Conservation (phyloP, 2,329 filamentous ascomycete genomes). For the Juglanconis oblonga region DNA sequence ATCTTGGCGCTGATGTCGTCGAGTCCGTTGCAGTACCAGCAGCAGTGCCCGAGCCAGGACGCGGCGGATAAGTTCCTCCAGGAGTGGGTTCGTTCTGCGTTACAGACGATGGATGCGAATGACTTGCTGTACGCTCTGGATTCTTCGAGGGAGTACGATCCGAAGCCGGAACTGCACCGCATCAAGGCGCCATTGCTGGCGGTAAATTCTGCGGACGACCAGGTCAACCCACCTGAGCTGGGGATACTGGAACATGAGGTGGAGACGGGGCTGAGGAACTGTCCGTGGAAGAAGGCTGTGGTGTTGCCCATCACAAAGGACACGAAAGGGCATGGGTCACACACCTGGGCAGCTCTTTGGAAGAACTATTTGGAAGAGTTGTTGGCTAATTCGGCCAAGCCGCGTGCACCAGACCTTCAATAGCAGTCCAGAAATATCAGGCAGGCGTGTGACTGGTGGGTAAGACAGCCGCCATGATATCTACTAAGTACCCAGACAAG, state of each 20-base stretch:
- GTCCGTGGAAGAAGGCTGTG: constrained; percentile 17
- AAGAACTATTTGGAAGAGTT: constrained; percentile 9
- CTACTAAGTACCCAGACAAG: too few species aligned
- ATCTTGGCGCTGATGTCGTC: constrained; percentile 23
- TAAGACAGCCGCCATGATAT: too few species aligned
- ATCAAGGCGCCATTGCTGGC: constrained; percentile 24
- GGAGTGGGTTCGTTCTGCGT: constrained; percentile 3
- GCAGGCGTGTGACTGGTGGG: too few species aligned
- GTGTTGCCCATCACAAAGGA: constrained; percentile 19
- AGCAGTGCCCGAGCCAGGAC: constrained; percentile 19
- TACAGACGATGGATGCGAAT: constrained; percentile 20
- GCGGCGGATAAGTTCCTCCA: constrained; percentile 23
- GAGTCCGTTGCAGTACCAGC: constrained; percentile 22
- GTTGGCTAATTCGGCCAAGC: neutral
- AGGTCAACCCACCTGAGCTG: constrained; percentile 28
- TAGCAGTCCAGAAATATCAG: too few species aligned
- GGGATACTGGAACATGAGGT: constrained; percentile 20
- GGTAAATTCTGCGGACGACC: constrained; percentile 27
- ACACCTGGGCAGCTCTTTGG: constrained; percentile 21
- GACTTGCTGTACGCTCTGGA: constrained; percentile 22
- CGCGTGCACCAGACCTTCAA: too few species aligned
- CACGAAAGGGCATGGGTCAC: constrained; percentile 20
- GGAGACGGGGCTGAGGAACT: neutral
- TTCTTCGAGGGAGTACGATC: constrained; percentile 26
- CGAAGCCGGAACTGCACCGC: constrained; percentile 19